phyloP scores from a whole-genome alignment of 2,329 filamentous ascomycete species.

The Diaporthe citriasiana region DNA sequence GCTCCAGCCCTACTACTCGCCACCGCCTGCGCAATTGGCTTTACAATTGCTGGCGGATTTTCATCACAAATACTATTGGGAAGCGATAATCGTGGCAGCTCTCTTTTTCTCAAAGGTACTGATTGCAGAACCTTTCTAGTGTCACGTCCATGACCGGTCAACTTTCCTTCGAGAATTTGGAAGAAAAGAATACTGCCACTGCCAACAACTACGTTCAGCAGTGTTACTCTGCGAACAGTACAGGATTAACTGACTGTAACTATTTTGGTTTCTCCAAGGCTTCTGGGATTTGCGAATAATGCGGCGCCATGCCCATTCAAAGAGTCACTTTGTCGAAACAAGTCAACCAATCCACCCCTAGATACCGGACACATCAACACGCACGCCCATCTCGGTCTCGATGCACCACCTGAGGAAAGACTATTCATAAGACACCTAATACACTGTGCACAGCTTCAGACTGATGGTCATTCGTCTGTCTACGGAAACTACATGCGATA shows the following conservation, averaged over 20 bases:
- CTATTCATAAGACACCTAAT: conserved; percentile 22
- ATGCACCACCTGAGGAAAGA: conserved; percentile 42
- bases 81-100: not conserved
- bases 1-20: not conserved
- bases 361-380: conserved; percentile 44
- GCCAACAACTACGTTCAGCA: conserved; percentile 42
- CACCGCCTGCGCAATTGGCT: conserved; percentile 3
- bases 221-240: conserved; percentile 43
- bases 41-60: conserved; percentile 28
- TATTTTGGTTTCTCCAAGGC: not conserved
- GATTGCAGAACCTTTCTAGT: not conserved
- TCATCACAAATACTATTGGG: conserved; percentile 23
- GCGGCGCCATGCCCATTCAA: conserved; percentile 45
- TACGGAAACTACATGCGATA: conserved; percentile 30
- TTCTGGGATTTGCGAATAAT: not conserved
- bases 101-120: conserved; percentile 37
- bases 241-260: conserved; percentile 20
- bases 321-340: conserved; percentile 36
- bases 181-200: not conserved
- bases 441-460: conserved; percentile 33
- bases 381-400: conserved; percentile 45
- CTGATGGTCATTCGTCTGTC: not conserved
- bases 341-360: conserved; percentile 27
- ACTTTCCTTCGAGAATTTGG: not conserved
- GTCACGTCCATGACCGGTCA: not conserved